A percentile compares a stretch with the other conserved stretches of the same genome.
phyloP scores from a whole-genome alignment of 2,329 filamentous ascomycete species.

The Hymenoscyphus occultus region DNA sequence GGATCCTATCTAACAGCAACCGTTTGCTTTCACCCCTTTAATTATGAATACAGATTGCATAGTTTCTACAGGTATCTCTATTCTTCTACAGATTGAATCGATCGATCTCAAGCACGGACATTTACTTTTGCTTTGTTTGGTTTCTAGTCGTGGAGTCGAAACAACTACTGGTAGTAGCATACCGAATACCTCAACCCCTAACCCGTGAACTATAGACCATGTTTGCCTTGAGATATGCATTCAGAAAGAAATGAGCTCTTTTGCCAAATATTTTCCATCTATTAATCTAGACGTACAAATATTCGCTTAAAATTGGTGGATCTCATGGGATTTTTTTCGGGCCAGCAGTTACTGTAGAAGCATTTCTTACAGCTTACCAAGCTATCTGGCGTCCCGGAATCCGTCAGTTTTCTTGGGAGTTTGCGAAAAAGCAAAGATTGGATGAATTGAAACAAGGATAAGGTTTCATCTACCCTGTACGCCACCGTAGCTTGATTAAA shows the following conservation, averaged over 20 bases:
- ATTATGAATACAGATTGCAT: too few relatives aligned
- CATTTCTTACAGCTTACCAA: neutral
- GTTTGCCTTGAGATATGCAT: neutral
- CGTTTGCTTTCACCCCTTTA: too few relatives aligned
- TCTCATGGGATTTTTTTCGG: neutral
- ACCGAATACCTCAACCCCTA: neutral
- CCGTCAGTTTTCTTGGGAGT: neutral
- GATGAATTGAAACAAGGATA: neutral
- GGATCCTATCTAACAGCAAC: neutral
- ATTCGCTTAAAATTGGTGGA: neutral
- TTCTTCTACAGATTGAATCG: neutral
- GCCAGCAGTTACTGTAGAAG: neutral
- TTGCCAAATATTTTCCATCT: too few relatives aligned
- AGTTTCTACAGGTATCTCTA: too few relatives aligned
- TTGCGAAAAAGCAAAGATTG: neutral
- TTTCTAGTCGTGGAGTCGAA: slow-evolving; percentile 1
- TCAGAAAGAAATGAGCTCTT: too few relatives aligned
- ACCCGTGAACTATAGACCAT: neutral
- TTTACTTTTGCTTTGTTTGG: neutral
- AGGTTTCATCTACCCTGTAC: neutral
- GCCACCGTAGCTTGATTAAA: neutral
- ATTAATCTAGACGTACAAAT: too few relatives aligned
- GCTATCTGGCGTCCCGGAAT: neutral
- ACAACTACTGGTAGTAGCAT: neutral
- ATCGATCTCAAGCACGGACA: neutral